Evolutionary conservation across 1,284 basidiomycete genomes (phyloP).

Genomic region (Fomitopsis schrenkii): DNA sequence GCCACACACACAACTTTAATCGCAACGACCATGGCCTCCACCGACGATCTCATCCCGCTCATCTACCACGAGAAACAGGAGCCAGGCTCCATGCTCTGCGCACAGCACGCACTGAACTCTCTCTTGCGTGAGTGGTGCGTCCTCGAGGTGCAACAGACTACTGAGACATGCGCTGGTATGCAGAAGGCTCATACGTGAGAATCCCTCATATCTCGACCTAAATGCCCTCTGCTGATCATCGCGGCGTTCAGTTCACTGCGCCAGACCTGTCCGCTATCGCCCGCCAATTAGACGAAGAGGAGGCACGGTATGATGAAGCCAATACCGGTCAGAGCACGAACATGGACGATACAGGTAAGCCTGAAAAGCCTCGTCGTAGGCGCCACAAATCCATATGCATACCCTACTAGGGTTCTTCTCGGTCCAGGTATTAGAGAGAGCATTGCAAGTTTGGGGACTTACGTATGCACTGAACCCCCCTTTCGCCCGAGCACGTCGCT

Average conservation of each 20-base stretch:
- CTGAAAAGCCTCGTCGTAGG: constrained; percentile 3
- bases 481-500: not conserved
- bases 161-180: constrained; percentile 5
- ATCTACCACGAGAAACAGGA: constrained; percentile 81
- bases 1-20: not conserved
- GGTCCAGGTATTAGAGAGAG: constrained; percentile 76
- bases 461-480: constrained; percentile 41
- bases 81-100: constrained; percentile 76
- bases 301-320: constrained; percentile 39
- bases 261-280: constrained; percentile 86
- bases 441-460: constrained; percentile 80
- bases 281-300: constrained; percentile 51
- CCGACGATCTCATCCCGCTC: constrained; percentile 46
- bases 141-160: constrained; percentile 8
- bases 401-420: constrained; percentile 77
- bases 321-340: constrained; percentile 54
- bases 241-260: constrained; percentile 63
- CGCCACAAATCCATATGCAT: not conserved
- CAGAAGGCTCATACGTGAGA: constrained; percentile 71
- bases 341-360: constrained; percentile 84
- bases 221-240: not conserved
- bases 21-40: constrained; percentile 43
- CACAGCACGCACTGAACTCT: constrained; percentile 81
- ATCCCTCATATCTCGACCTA: not conserved
- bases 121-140: constrained; percentile 59